These are phyloP conservation scores for Sisymbrium irio DNA, from an alignment of 345 rosid species.

Conservation along the genomic window DNA sequence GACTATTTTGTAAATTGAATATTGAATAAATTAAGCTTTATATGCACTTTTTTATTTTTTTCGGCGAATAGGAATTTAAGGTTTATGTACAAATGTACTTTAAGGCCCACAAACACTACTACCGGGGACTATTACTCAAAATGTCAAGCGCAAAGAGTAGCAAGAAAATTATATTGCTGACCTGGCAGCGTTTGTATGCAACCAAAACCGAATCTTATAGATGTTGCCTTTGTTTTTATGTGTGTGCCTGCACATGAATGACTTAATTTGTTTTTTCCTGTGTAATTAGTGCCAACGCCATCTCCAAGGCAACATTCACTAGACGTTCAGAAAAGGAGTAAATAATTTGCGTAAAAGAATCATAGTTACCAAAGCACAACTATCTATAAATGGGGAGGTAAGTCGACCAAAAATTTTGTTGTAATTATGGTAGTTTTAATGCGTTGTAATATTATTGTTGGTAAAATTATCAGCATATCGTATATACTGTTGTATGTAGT, in stretches of 20 bases:
- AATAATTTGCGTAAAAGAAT: too few species aligned
- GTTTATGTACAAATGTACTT: background rate
- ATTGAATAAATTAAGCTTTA: background rate
- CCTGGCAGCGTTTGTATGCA: background rate
- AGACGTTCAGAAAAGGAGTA: too few species aligned
- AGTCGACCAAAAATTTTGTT: too few species aligned
- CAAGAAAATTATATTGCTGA: background rate
- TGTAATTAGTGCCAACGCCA: too few species aligned
- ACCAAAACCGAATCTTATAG: background rate
- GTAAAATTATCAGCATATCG: too few species aligned
- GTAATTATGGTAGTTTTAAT: too few species aligned
- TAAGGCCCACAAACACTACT: slow-evolving; percentile 4
- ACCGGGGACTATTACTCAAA: background rate
- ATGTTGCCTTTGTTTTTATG: background rate
- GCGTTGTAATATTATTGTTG: too few species aligned
- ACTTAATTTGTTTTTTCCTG: too few species aligned
- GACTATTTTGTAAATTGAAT: background rate
- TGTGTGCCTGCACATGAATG: background rate
- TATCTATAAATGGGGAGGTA: too few species aligned
- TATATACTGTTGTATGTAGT: too few species aligned
- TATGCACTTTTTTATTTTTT: background rate
- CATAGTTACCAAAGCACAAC: too few species aligned
- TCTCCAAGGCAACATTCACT: too few species aligned
- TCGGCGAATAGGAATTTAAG: background rate
- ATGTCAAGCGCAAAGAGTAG: slow-evolving; percentile 8